Evolutionary conservation across 345 rosid genomes (phyloP).

Genomic region (Excoecaria cochinchinensis): DNA sequence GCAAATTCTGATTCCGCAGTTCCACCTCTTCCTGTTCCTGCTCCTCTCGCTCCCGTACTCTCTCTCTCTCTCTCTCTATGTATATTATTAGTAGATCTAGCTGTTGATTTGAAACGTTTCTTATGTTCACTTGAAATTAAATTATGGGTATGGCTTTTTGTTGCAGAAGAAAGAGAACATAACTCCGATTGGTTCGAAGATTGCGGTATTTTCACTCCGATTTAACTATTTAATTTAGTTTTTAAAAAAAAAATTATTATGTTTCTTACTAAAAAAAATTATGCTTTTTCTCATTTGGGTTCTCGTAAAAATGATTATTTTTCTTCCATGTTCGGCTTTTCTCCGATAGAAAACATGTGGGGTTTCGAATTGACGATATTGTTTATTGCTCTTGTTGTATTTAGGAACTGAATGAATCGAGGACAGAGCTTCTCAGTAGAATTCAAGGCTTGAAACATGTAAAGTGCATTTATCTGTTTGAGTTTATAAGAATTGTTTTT

Average conservation of each 20-base stretch:
- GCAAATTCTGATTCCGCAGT: conserved; percentile 52
- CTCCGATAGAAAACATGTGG: not conserved
- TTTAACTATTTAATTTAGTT: not conserved
- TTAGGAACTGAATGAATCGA: conserved; percentile 84
- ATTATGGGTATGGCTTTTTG: not conserved
- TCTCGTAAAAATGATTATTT: not conserved
- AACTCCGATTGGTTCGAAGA: conserved; percentile 60
- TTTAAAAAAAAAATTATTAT: too few relatives aligned
- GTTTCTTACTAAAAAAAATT: too few relatives aligned
- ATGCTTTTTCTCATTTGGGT: too few relatives aligned
- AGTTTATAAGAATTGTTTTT: not conserved
- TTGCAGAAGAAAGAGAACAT: conserved; percentile 73
- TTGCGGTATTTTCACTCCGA: conserved; percentile 39
- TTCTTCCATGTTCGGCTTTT: not conserved
- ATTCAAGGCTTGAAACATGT: conserved; percentile 92
- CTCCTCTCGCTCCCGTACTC: conserved; percentile 44
- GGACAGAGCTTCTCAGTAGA: conserved; percentile 74
- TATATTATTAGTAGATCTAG: not conserved
- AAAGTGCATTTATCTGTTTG: not conserved
- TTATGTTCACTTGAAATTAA: not conserved
- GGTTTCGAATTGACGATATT: not conserved
- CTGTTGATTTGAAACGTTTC: not conserved
- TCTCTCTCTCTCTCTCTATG: conserved; percentile 13
- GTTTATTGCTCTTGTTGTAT: not conserved
- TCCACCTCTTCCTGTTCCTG: conserved; percentile 40